Evolutionary conservation across 495 filamentous ascomycete genomes (phyloP).

Genomic region (Xanthoparmelia taractica): DNA sequence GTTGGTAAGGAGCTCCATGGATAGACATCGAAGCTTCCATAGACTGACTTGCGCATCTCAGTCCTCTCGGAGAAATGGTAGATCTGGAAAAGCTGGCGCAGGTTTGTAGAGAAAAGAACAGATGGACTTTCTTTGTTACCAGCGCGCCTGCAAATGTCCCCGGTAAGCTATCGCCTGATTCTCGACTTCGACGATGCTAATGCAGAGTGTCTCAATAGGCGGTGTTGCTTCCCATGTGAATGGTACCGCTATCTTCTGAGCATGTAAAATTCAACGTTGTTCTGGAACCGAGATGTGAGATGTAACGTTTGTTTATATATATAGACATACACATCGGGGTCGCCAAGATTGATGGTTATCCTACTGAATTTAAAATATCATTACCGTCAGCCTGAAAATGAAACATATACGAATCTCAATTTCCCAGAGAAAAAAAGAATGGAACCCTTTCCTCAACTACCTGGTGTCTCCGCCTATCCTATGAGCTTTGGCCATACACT

Average conservation of each 20-base stretch:
- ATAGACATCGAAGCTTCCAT: background rate
- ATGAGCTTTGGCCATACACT: no score
- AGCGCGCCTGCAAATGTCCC: slow-evolving; percentile 40
- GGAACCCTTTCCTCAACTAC: no score
- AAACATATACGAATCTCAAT: no score
- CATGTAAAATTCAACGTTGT: no score
- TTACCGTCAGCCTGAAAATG: no score
- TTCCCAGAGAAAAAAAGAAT: no score
- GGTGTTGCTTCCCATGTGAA: background rate
- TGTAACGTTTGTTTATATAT: background rate
- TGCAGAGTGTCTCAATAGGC: background rate
- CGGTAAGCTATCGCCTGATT: background rate
- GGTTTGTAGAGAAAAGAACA: slow-evolving; percentile 43
- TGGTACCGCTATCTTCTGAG: background rate
- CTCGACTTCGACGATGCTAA: background rate
- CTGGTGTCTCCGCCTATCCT: no score
- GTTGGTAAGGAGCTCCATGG: slow-evolving; percentile 25
- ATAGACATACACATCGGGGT: no score
- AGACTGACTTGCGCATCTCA: background rate
- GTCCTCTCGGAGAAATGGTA: slow-evolving; percentile 52
- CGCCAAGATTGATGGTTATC: background rate
- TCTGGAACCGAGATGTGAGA: no score
- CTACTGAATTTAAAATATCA: no score
- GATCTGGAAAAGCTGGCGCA: slow-evolving; percentile 46
- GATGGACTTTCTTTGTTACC: slow-evolving; percentile 63